Conservation (phyloP, 169 alveolate genomes). For the Plasmodium billcollinsi region DNA sequence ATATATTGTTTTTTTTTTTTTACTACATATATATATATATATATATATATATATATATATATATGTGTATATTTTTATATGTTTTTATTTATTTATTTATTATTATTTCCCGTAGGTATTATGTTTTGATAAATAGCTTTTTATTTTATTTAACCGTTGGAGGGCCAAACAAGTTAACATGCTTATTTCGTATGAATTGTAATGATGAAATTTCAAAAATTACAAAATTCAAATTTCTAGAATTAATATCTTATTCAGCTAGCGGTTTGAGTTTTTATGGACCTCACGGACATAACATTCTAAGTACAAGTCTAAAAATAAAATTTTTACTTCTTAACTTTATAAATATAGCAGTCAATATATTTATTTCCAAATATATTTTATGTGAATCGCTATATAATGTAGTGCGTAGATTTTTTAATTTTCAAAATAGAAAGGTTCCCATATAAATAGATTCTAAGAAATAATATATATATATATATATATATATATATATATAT, state of each 20-base stretch:
- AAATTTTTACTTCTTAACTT: slow-evolving; percentile 18
- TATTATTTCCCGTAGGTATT: slow-evolving; percentile 76
- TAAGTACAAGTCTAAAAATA: slow-evolving; percentile 82
- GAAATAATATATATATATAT: neutral
- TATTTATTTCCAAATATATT: slow-evolving; percentile 66
- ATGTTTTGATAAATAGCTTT: slow-evolving; percentile 79
- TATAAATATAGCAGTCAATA: slow-evolving; percentile 36
- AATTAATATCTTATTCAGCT: slow-evolving; percentile 86
- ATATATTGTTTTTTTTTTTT: neutral
- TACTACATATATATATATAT: neutral
- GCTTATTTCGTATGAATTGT: slow-evolving; percentile 92
- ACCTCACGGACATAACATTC: slow-evolving; percentile 87
- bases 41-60: neutral
- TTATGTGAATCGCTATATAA: slow-evolving; percentile 49
- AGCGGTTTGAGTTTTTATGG: slow-evolving; percentile 91
- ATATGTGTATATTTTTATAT: neutral
- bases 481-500: slow-evolving; percentile 1
- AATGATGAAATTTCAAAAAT: slow-evolving; percentile 86
- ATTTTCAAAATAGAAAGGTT: slow-evolving; percentile 41
- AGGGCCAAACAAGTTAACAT: slow-evolving; percentile 89
- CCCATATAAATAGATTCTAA: slow-evolving; percentile 17
- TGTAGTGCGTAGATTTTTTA: slow-evolving; percentile 53
- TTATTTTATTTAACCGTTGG: slow-evolving; percentile 83
- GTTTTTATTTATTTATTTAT: neutral
- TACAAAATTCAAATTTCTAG: slow-evolving; percentile 85